Base-by-base conservation (phyloP, 768 basidiomycete species). In the Kwoniella mangroviensis region DNA sequence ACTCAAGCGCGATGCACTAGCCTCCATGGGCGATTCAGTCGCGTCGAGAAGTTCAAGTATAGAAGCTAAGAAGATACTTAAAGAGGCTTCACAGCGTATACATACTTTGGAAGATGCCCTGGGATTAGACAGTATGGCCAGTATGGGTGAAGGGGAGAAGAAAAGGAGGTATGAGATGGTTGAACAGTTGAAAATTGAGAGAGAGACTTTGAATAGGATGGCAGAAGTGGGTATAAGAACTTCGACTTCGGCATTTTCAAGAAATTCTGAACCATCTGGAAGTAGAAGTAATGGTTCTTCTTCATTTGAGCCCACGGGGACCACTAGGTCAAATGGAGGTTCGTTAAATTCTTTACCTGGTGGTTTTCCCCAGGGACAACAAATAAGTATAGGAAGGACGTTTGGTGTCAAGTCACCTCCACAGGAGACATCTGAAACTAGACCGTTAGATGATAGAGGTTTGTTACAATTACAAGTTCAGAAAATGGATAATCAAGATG, bases 61-160 rank as follows among this genome's bases (percentile, higher is more conserved):
- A 61, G 88, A 89, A 73, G 94, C 92, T 54, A 96, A 95, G 58
- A 65, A 72, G 17, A 58, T 73, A n/a, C 62, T 82, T 41, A 80
- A 81, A 57, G 82, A 83, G 2, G 64, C 79, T 11, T 72, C 71
- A 10, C 57, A 88, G 41, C 87, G 93, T n/a, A 86, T 95, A 22
- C 89, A 89, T 4, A 86, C 82, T 2, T 86, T 98, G 15, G 91
- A 89, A 21, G 22, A 86, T 86, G 73, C 93, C 90, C 11, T 84
- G 95, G 75, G 85, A 87, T 75, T 19, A 3, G 17, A 57, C 13
- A 22, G n/a, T 28, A 87, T 85, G 51, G 86, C 92, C 45, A 91
- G 88, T 81, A 88, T 98, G 87, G 90, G 88, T 73, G 89, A 93
- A 82, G 96, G 96, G n/a, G 96, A 98, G 86, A 85, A 93, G 76